Evolutionary conservation across 176 grass and related monocot genomes (phyloP).

Genomic region (Tillandsia fasciculata): DNA sequence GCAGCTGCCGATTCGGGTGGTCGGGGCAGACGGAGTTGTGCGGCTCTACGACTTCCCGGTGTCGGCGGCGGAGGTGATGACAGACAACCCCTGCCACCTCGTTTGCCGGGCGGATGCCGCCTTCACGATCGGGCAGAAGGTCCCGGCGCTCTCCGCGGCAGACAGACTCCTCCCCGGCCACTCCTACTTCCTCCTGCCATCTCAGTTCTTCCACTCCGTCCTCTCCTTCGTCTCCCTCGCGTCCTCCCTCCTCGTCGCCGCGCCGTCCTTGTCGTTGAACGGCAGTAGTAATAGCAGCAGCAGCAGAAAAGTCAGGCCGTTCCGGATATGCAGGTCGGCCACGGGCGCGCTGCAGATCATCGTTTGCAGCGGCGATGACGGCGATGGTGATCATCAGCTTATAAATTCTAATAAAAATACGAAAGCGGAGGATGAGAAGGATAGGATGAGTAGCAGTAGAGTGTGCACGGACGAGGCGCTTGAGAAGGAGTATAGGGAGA

Average conservation of each 20-base stretch:
- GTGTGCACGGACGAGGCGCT: slow-evolving; percentile 39
- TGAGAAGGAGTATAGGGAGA: slow-evolving; percentile 76
- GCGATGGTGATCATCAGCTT: too few relatives aligned
- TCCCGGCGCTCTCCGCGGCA: slow-evolving; percentile 38
- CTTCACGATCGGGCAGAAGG: slow-evolving; percentile 71
- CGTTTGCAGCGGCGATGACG: slow-evolving; percentile 34
- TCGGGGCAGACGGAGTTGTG: slow-evolving; percentile 50
- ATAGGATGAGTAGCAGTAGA: slow-evolving; percentile 1
- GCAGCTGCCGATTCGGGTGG: slow-evolving; percentile 24
- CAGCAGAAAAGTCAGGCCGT: slow-evolving; percentile 30
- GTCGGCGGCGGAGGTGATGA: slow-evolving; percentile 72
- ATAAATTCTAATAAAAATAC: slow-evolving; percentile 24
- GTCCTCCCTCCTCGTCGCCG: slow-evolving; percentile 39
- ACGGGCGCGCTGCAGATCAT: slow-evolving; percentile 64
- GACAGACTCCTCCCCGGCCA: slow-evolving; percentile 60
- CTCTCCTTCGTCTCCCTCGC: slow-evolving; percentile 86
- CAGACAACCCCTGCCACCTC: slow-evolving; percentile 66
- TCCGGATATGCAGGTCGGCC: slow-evolving; percentile 62
- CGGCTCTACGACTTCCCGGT: slow-evolving; percentile 45
- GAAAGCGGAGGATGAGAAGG: too few relatives aligned
- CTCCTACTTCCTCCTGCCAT: slow-evolving; percentile 72
- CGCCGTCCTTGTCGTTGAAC: neutral
- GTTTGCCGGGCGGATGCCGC: slow-evolving; percentile 77
- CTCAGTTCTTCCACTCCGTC: slow-evolving; percentile 82
- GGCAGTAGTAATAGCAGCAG: neutral